Percentiles rank a stretch among this genome's conserved stretches.
Conservation (phyloP, 163 green algal genomes). For the Scenedesmus sp. region DNA sequence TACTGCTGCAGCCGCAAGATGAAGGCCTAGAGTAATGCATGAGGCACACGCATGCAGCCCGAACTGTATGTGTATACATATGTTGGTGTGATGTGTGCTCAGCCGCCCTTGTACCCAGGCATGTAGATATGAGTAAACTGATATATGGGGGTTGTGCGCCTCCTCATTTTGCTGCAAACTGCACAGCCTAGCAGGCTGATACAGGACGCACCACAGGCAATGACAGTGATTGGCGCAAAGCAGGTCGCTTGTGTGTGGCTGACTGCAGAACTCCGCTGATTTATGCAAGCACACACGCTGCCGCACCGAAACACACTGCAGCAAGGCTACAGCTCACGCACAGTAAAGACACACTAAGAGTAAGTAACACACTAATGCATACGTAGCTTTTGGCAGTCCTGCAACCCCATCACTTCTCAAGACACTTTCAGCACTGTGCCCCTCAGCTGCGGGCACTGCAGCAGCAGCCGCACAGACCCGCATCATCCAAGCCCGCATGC, state of each 20-base stretch:
- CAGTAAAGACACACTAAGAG: not conserved
- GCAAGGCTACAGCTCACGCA: no score
- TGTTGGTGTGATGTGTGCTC: not conserved
- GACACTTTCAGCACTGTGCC: not conserved
- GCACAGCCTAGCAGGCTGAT: not conserved
- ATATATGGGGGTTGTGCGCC: no score
- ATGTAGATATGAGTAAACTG: not conserved
- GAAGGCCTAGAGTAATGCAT: no score
- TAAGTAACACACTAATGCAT: not conserved
- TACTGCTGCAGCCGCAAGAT: not conserved
- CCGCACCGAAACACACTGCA: not conserved
- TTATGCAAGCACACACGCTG: not conserved
- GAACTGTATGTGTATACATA: no score
- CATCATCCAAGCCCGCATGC: not conserved
- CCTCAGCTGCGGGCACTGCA: not conserved
- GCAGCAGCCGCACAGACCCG: not conserved
- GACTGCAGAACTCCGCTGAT: not conserved
- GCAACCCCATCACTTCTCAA: not conserved
- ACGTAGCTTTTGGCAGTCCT: not conserved
- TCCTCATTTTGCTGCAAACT: no score
- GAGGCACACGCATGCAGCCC: no score
- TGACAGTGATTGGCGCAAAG: not conserved
- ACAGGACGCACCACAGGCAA: not conserved
- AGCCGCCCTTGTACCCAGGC: no score
- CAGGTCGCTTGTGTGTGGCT: not conserved